phyloP scores from a whole-genome alignment of 495 filamentous ascomycete species.

The Alectoria sarmentosa region DNA sequence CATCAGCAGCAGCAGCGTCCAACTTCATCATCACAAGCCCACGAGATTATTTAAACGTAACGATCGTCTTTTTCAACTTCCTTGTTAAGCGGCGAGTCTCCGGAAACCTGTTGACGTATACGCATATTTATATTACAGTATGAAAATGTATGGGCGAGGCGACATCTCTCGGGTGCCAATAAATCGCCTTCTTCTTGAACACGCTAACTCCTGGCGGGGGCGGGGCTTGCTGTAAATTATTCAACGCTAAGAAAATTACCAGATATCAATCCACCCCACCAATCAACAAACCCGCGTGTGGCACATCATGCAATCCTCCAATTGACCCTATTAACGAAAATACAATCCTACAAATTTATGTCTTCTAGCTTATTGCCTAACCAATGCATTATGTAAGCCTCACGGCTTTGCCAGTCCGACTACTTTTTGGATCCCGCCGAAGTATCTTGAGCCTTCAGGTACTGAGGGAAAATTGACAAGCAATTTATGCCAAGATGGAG shows the following conservation, averaged over 20 bases:
- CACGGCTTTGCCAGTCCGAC: neutral
- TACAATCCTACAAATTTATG: neutral
- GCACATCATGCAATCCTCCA: neutral
- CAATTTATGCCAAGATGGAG: slow-evolving; percentile 42
- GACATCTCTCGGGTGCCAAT: too few species aligned
- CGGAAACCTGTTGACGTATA: too few species aligned
- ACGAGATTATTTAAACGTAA: too few species aligned
- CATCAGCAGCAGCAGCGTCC: too few species aligned
- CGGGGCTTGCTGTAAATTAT: neutral
- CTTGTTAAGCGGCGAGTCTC: too few species aligned
- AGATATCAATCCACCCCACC: neutral
- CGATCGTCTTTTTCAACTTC: too few species aligned
- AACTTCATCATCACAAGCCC: too few species aligned
- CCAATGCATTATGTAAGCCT: neutral
- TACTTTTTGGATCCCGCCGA: neutral
- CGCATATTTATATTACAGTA: too few species aligned
- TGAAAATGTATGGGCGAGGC: too few species aligned
- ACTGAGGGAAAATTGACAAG: neutral
- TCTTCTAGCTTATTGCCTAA: neutral
- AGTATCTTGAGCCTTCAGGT: neutral
- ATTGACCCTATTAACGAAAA: neutral
- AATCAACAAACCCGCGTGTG: too few species aligned
- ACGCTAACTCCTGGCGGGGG: too few species aligned
- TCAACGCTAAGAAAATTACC: neutral
- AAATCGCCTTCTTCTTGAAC: too few species aligned